These are phyloP conservation scores for Madurella fahalii DNA, from an alignment of 2,329 filamentous ascomycete species.

Conservation along the genomic window DNA sequence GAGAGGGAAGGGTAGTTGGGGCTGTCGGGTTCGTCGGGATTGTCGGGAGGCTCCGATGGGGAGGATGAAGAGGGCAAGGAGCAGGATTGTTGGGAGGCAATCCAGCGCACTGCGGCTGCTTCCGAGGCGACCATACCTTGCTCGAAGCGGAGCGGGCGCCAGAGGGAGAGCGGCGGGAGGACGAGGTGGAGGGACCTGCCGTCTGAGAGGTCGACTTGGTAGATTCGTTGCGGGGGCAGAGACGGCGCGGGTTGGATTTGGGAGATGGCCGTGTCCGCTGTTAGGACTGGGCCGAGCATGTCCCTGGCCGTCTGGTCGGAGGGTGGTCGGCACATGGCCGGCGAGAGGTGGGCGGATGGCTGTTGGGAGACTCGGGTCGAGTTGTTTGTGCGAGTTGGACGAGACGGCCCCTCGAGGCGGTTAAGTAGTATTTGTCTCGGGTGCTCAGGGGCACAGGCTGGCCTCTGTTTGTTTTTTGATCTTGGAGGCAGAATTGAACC, in stretches of 20 bases:
- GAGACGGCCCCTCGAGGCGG: too few relatives aligned
- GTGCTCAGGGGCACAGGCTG: too few relatives aligned
- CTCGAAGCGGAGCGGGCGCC: constrained; percentile 46
- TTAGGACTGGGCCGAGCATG: constrained; percentile 32
- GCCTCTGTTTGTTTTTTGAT: too few relatives aligned
- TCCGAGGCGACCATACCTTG: constrained; percentile 43
- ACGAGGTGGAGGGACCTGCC: constrained; percentile 39
- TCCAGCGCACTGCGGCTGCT: constrained; percentile 43
- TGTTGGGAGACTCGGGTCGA: not conserved
- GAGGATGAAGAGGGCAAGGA: not conserved
- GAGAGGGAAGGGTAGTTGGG: constrained; percentile 24
- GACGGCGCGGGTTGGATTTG: constrained; percentile 35
- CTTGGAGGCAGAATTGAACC: too few relatives aligned
- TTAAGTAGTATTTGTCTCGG: too few relatives aligned
- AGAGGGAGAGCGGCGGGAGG: constrained; percentile 39
- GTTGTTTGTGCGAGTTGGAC: not conserved
- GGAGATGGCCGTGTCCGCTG: constrained; percentile 31
- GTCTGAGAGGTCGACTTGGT: constrained; percentile 41
- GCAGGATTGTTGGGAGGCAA: constrained; percentile 24
- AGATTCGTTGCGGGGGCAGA: constrained; percentile 39
- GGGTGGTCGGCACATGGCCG: constrained; percentile 35
- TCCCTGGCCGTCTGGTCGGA: constrained; percentile 34
- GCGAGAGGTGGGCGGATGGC: not conserved
- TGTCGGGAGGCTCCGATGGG: not conserved
- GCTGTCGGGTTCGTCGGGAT: not conserved